Base-by-base conservation (phyloP, 2,329 filamentous ascomycete species). In the Thelonectria blattea region DNA sequence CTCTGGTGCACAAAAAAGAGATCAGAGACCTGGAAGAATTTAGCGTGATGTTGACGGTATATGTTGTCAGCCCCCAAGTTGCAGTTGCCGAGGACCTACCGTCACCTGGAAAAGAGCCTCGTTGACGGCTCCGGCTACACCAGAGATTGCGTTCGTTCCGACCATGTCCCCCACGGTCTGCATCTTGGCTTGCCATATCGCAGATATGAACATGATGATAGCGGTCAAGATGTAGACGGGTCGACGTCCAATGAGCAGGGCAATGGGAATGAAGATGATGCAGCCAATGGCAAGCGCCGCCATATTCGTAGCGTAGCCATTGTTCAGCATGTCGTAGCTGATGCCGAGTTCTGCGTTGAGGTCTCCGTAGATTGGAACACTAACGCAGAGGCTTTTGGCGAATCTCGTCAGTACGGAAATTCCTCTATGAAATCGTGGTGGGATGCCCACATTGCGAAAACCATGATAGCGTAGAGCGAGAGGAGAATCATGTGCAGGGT, bases 21-120 rank as follows among this genome's bases (percentile, higher is more conserved):
- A 60, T 76, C 73, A 0, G 66, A 64, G 1, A 67, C 64, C 65
- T 60, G 41, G 1, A 8, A 2, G 10, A 22, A 0, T 17, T 12
- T 9, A 5, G 3, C 4, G 32, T 27, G 48, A 34, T 17, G 32
- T 18, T 14, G 17, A 5, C 17, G 17, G 10, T 14, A 14, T 5
- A 6, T 24, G 20, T 30, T 11, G 22, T 10, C 34, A 37, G 34
- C 11, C 15, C 8, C 6, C 15, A 24, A 24, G 12, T 5, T 37
- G 10, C 20, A 14, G 11, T 10, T 10, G 10, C 14, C 2, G 1
- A 11, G 11, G 1, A 39, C 59, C 0, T 37, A 72, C 71, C 17
- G 74, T 79, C 20, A 79, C 76, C 49, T 78, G 74, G 3, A 71
- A 71, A 10, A 76, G 72, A 1, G 73, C 71, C 52, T 78, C 75